Base-by-base conservation (phyloP, 192 early-diverging fungal genomes). In the Bifiguratus adelaidae region DNA sequence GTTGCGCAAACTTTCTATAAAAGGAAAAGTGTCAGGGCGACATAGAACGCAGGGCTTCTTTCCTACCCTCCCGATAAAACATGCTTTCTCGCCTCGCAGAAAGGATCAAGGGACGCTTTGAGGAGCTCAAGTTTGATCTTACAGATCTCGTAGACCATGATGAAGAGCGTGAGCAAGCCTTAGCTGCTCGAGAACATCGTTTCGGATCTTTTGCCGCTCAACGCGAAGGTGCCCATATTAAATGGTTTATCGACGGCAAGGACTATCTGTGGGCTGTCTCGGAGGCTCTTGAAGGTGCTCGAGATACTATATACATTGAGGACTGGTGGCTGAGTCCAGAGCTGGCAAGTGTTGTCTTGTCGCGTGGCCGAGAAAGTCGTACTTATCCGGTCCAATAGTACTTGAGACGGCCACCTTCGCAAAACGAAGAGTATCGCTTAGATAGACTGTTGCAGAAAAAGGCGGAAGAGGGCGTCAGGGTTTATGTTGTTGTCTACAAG, bases 301-400 rank as follows among this genome's bases (percentile, higher is more conserved):
- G 80, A 35, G 59, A 65, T 25, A 56, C 56, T 36, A 83, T 86
- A 50, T 83, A 76, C 54, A 80, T 85, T 55, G 77, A 70, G 22
- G 88, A 89, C 67, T 90, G 89, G 89, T 92, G 88, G 82, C 65
- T 92, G 47, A 51, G 49, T 27, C 91, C 91, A 12, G 91, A 93
- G 51, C 53, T 93, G 64, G 76, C 74, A 62, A 44, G 47, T 53
- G 22, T 16, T 26, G 16, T 18, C 19, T 50, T 35, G 16, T 47
- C 15, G n/a, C n/a, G n/a, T n/a, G n/a, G n/a, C n/a, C n/a, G n/a
- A n/a, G n/a, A n/a, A n/a, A n/a, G n/a, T n/a, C n/a, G n/a, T 34
- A 36, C 12, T 23, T 38, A n/a, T 15, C 37, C 13, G 15, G 20
- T 34, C 32, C n/a, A 13, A 18, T 49, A 78, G 74, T 89, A 84